Evolutionary conservation across 2,329 filamentous ascomycete species (phyloP), one percentile per base, ranked within the genome.

Genomic region (Aspergillus vadensis): DNA sequence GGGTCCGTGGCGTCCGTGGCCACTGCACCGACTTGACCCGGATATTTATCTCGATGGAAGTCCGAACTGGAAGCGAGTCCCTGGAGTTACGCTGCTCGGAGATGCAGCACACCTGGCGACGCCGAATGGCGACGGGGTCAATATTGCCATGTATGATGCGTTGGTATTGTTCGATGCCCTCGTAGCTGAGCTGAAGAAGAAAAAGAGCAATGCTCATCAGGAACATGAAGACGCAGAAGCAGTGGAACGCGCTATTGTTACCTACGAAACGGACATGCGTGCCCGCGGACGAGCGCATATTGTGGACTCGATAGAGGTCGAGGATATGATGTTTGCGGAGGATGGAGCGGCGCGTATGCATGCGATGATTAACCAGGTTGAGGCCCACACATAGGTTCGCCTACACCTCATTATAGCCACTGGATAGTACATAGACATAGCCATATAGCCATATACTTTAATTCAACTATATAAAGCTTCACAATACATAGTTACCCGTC

Each of bases 111-210:
- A 73, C 60, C 58, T 72, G 17, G 63, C 68, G 21, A 70, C 67
- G 3, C 70, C 70, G 1, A 69, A 69, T 48, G 72, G 72, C 2
- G 71, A 70, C 32, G 72, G 72, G 1, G 72, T 74, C 19, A 74
- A 74, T 36, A 63, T 64, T 44, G 67, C 70, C n/a, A 71, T 73
- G 68, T 64, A 62, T 49, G 70, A 73, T 63, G 62, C 70, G 1
- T 43, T 72, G 23, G 57, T 65, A 14, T 53, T 72, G 36, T 62
- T 63, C 25, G 64, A 67, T 6, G 8, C 23, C 2, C 12, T 50
- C 2, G 14, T 30, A 8, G 15, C 25, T 10, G 25, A 49, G 23
- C 1, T 14, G 23, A n/a, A 32, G 9, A 48, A 27, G 4, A 21
- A 10, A 4, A 5, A 44, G 4, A 19, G n/a, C 4, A 10, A 19